Evolutionary conservation across 2,329 filamentous ascomycete genomes (phyloP).

Genomic region (Orbilia blumenaviensis): DNA sequence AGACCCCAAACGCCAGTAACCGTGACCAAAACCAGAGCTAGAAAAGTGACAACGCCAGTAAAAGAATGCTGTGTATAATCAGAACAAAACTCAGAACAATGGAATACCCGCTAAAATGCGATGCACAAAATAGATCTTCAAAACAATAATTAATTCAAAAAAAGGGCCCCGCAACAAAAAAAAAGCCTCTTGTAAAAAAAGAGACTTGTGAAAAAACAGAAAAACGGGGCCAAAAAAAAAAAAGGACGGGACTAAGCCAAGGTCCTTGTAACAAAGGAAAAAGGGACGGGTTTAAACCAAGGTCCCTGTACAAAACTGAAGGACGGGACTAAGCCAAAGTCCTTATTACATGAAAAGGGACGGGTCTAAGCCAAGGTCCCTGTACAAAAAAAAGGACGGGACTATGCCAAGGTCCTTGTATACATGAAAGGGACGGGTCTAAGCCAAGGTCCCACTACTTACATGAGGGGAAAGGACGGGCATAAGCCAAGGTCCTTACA

Average conservation of each 20-base stretch:
- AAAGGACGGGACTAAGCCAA: conserved; percentile 1
- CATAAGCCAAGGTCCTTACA: neutral
- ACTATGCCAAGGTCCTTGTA: neutral
- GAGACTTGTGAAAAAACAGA: neutral
- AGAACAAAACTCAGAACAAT: too few species aligned
- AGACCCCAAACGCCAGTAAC: too few species aligned
- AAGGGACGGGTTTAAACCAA: neutral
- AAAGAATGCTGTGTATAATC: too few species aligned
- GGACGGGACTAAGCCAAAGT: neutral
- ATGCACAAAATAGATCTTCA: neutral
- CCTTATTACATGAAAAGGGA: neutral
- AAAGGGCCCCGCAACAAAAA: neutral
- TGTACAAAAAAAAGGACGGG: neutral
- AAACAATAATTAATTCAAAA: neutral
- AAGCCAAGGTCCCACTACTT: neutral
- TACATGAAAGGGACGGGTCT: neutral
- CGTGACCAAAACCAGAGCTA: too few species aligned
- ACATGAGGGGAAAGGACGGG: neutral
- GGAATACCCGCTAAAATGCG: neutral
- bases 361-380: neutral
- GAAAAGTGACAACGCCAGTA: too few species aligned
- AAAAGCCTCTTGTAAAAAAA: neutral
- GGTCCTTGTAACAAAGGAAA: neutral
- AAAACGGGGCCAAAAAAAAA: neutral
- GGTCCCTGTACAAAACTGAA: neutral